Percentiles rank a stretch among this genome's conserved stretches.
These are phyloP conservation scores for Globisporangium polare DNA, from an alignment of 352 stramenopile genomes.

Conservation along the genomic window DNA sequence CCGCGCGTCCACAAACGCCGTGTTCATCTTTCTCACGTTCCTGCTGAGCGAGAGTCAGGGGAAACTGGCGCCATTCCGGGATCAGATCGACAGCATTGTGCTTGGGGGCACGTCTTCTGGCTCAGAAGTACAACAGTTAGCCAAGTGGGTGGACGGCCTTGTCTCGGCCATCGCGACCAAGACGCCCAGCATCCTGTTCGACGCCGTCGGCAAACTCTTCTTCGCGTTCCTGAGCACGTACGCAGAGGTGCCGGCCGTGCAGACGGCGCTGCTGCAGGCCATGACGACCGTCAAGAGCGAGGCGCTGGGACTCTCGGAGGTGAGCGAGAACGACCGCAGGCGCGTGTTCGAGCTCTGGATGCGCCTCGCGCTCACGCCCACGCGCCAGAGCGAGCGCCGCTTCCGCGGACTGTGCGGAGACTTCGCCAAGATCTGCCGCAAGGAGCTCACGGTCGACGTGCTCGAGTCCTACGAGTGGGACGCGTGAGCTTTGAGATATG, in stretches of 20 bases:
- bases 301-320: conserved; percentile 29
- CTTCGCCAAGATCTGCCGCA: conserved; percentile 74
- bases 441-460: conserved; percentile 53
- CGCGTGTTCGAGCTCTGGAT: conserved; percentile 58
- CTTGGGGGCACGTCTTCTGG: conserved; percentile 11
- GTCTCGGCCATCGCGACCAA: conserved; percentile 45
- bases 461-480: conserved; percentile 50
- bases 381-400: conserved; percentile 43
- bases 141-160: conserved; percentile 49
- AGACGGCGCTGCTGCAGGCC: conserved; percentile 26
- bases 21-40: conserved; percentile 64
- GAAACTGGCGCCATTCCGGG: conserved; percentile 38
- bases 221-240: conserved; percentile 49
- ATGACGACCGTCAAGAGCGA: conserved; percentile 30
- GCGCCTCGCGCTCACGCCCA: conserved; percentile 44
- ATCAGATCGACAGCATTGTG: conserved; percentile 42
- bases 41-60: conserved; percentile 51
- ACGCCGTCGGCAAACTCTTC: conserved; percentile 47
- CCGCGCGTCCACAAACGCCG: conserved; percentile 55
- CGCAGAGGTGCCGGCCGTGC: conserved; percentile 27
- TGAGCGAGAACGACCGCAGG: conserved; percentile 41
- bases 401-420: conserved; percentile 61
- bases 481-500: conserved; percentile 12
- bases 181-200: conserved; percentile 55
- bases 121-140: conserved; percentile 17